Evolutionary conservation across 2,329 filamentous ascomycete species (phyloP).

Genomic region (Lecanicillium sp.): DNA sequence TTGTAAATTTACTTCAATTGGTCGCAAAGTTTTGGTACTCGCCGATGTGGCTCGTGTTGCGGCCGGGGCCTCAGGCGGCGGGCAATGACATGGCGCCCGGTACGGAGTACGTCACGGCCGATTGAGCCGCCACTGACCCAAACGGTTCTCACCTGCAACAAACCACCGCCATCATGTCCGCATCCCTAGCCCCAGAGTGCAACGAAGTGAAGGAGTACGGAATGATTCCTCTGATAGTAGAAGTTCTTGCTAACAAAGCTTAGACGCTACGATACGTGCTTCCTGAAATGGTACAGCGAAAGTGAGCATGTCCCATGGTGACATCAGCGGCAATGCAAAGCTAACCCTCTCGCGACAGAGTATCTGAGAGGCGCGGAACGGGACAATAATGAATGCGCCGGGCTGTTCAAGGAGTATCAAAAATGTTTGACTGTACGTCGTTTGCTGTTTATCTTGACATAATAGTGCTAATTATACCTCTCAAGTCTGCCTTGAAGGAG

Average conservation of each 20-base stretch:
- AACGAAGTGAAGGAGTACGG: slow-evolving; percentile 91
- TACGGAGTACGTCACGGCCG: neutral
- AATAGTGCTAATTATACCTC: slow-evolving; percentile 1
- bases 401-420: slow-evolving; percentile 82
- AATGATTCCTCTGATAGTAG: neutral
- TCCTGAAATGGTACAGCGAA: slow-evolving; percentile 98
- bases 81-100: slow-evolving; percentile 9
- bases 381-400: slow-evolving; percentile 75
- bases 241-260: slow-evolving; percentile 1
- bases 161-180: slow-evolving; percentile 59
- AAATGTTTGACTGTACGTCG: slow-evolving; percentile 68
- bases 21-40: too few relatives aligned
- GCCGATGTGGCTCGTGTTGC: too few relatives aligned
- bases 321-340: slow-evolving; percentile 6
- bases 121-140: neutral
- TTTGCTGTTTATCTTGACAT: neutral
- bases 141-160: slow-evolving; percentile 5
- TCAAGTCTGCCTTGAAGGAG: slow-evolving; percentile 74
- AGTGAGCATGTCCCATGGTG: slow-evolving; percentile 51
- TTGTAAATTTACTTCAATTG: too few relatives aligned
- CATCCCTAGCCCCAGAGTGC: slow-evolving; percentile 88
- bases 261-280: slow-evolving; percentile 93
- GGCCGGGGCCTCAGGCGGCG: too few relatives aligned
- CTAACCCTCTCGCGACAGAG: slow-evolving; percentile 44
- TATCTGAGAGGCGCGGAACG: slow-evolving; percentile 81